These are phyloP conservation scores for Stylonectria norvegica DNA, from an alignment of 2,329 filamentous ascomycete species.

Conservation along the genomic window DNA sequence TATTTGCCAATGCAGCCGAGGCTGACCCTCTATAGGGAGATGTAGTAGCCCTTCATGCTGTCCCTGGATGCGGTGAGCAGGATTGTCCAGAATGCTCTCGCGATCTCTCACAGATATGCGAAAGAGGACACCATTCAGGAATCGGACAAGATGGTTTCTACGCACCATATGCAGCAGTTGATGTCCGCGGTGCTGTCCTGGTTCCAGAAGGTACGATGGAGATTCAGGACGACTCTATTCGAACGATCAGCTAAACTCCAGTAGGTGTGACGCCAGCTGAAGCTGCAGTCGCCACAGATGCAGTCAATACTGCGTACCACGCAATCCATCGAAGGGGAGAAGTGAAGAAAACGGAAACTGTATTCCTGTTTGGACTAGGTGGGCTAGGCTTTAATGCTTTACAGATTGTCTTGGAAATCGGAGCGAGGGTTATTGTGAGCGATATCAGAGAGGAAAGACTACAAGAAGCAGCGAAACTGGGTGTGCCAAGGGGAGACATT, in stretches of 20 bases:
- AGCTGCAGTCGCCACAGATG: conserved; percentile 20
- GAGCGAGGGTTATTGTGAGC: conserved; percentile 14
- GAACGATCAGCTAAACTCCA: background rate
- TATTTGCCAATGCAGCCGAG: rapidly evolving
- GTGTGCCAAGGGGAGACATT: conserved; percentile 8
- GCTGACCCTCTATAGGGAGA: conserved; percentile 13
- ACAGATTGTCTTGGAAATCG: conserved; percentile 14
- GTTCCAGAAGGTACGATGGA: conserved; percentile 9
- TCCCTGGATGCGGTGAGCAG: conserved; percentile 11
- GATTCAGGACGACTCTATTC: background rate
- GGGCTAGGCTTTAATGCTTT: conserved; percentile 18
- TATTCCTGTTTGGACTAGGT: conserved; percentile 19
- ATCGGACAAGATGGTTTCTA: conserved; percentile 44
- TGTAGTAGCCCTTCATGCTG: conserved; percentile 20
- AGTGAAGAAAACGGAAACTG: conserved; percentile 8
- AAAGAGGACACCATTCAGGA: conserved; percentile 37
- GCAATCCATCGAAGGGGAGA: conserved; percentile 17
- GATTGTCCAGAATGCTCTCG: conserved; percentile 36
- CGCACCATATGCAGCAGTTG: conserved; percentile 36
- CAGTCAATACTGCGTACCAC: conserved; percentile 19
- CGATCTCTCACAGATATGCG: conserved; percentile 37
- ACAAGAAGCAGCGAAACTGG: conserved; percentile 11
- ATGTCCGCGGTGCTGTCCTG: conserved; percentile 17
- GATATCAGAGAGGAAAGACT: conserved; percentile 18
- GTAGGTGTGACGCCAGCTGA: conserved; percentile 15